Evolutionary conservation across 75 land plant species (phyloP).

Genomic region (Cryptomeria japonica): DNA sequence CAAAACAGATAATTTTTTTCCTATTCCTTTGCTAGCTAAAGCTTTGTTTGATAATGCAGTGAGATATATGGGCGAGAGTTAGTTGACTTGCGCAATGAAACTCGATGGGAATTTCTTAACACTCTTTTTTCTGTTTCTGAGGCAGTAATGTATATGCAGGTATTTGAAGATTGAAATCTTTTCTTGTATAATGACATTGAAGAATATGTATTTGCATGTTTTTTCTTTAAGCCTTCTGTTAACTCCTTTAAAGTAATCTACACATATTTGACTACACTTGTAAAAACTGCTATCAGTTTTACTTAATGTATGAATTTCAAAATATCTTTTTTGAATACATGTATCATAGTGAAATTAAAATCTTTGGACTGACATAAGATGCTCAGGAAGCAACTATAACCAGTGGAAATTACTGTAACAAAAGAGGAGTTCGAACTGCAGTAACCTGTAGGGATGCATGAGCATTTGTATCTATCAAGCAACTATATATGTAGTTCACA

Average conservation of each 20-base stretch:
- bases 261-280: neutral
- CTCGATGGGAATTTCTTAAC: constrained; percentile 94
- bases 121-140: constrained; percentile 97
- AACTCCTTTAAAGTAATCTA: neutral
- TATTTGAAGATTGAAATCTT: constrained; percentile 18
- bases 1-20: neutral
- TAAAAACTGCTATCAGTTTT: neutral
- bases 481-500: no score
- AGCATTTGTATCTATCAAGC: no score
- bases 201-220: neutral
- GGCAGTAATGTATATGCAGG: constrained; percentile 98
- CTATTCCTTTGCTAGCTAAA: neutral
- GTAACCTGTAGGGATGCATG: no score
- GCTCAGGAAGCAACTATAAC: no score
- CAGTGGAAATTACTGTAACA: no score
- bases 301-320: neutral
- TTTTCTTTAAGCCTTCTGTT: neutral
- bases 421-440: no score
- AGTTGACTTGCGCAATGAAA: constrained; percentile 93
- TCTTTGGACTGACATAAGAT: no score
- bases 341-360: no score
- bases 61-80: constrained; percentile 96
- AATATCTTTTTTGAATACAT: neutral
- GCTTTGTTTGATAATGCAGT: constrained; percentile 41
- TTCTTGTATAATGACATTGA: constrained; percentile 1